phyloP scores from a whole-genome alignment of 129 eudicot genomes.

The Kitagawia praeruptora region DNA sequence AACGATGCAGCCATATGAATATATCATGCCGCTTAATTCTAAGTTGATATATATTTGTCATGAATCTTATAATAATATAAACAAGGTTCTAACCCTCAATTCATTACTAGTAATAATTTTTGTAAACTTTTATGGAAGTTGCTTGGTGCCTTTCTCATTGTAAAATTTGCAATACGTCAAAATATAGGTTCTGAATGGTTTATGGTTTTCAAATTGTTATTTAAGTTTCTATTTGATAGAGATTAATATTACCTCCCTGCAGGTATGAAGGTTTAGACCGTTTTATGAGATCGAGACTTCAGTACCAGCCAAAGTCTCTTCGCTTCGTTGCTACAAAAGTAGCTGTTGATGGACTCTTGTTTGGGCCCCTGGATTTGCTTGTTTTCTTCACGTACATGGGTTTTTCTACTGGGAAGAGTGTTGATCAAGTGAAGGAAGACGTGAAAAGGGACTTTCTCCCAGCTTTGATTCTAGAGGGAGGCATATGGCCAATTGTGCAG shows the following conservation, averaged over 20 bases:
- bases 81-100: neutral
- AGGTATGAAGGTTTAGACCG: conserved; percentile 90
- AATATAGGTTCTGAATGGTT: neutral
- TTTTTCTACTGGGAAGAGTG: conserved; percentile 59
- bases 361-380: conserved; percentile 83
- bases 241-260: no score
- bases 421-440: conserved; percentile 68
- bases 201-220: neutral
- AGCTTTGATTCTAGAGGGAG: conserved; percentile 73
- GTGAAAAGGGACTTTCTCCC: conserved; percentile 80
- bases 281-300: conserved; percentile 38
- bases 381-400: conserved; percentile 96
- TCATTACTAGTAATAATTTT: neutral
- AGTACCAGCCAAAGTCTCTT: conserved; percentile 57
- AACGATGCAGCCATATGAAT: neutral
- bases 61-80: no score
- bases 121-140: neutral
- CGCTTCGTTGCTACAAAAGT: conserved; percentile 80
- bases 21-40: neutral
- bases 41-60: neutral
- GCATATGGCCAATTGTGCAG: conserved; percentile 79
- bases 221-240: no score
- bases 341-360: conserved; percentile 69
- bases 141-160: neutral
- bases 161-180: neutral